Evolutionary conservation across 352 stramenopile genomes (phyloP), one percentile per base, ranked within the genome.

Genomic region (Sclerospora graminicola): DNA sequence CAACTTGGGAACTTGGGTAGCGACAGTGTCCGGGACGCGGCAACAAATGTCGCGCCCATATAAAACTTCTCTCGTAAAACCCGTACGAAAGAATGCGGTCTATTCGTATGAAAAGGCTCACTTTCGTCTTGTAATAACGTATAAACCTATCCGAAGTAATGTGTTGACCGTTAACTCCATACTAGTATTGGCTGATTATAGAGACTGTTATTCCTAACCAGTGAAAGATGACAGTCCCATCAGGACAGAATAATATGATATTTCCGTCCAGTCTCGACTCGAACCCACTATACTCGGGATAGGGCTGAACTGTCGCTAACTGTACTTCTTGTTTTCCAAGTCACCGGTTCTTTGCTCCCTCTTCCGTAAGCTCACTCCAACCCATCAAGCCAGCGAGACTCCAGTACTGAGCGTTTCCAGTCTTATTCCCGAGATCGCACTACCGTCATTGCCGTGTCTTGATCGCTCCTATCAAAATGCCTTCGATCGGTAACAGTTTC

Each of bases 401-500:
- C 33, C 31, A 15, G 21, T 23, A 37, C 39, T 11, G 33, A 34
- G 29, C 29, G 33, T 31, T 41, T 55, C 37, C 47, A 48, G 34
- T 51, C 43, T 57, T 57, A 53, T 53, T 44, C 34, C 14, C 13
- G 31, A 41, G 23, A 30, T 40, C 33, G 33, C 26, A 45, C 41
- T 41, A 42, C 43, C 28, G 5, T 24, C 40, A 36, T 51, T 34
- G 30, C 29, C 32, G 32, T 27, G 3, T n/a, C 0, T 34, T 34
- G 16, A 9, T 30, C 26, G 36, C 33, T 10, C 21, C 10, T 33
- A 13, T 5, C 28, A 8, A n/a, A 11, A 83, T 83, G 67, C 64
- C 69, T 28, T 59, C 66, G 1, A 69, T 74, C 37, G 68, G 68
- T 44, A 65, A 49, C 49, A 76, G 65, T 44, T 68, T 84, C 46